Evolutionary conservation across 176 grass and related monocot species (phyloP), one percentile per base, ranked within the genome.

Genomic region (Pharus latifolius): DNA sequence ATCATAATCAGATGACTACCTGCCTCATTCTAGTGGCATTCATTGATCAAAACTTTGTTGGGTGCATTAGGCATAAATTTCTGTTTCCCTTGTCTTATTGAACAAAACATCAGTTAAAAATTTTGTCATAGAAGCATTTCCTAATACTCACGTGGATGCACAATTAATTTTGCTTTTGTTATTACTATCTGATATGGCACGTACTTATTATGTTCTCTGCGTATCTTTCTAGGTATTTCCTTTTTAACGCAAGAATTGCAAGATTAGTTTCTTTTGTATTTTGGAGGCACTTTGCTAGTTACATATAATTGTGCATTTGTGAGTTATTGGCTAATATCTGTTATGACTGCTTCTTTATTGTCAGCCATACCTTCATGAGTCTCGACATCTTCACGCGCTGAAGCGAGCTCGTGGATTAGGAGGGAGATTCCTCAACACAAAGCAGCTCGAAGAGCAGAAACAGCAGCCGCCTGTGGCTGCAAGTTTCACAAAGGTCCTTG

Each of bases 331-430:
- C 30, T 49, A 74, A 30, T 63, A 41, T 27, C 55, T 20, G 40
- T 31, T 56, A 60, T 29, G 14, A 45, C 11, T 37, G 23, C 29
- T 65, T 35, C 18, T 60, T 75, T 27, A 30, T 46, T 82, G 28
- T 49, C 87, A 99, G 96, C 96, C 96, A 66, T 99, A 99, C 63
- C 96, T 99, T 65, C 96, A 99, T 40, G 96, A 99, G 56, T 99
- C 96, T 72, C 90, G 96, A 12, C 96, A 99, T 60, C 81, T 75
- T 10, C 96, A 99, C 27, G 96, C 96, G 49, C 91, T 99, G 90
- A 95, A 99, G 48, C 74, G 96, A 64, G 90, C 79, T 52, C 86
- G 96, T 58, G 96, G 96, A 82, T 88, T 84, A 14, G 90, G 96
- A 50, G 96, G 96, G 41, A 75, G 90, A 15, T 99, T 99, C 84